Evolutionary conservation across 305 asterid species (phyloP).

Genomic region (Withania somnifera): DNA sequence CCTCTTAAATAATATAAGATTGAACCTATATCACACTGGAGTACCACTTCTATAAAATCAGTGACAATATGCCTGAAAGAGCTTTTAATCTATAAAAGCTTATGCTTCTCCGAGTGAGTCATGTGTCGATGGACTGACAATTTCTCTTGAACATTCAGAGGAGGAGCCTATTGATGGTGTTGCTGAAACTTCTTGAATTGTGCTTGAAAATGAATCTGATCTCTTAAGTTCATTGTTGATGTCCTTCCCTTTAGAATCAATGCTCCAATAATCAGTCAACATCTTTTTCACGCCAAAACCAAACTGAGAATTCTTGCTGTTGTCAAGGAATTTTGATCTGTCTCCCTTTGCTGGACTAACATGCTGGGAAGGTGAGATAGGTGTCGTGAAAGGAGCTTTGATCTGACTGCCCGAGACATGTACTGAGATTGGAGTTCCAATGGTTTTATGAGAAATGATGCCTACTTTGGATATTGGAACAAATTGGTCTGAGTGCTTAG

Average conservation of each 20-base stretch:
- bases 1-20: neutral
- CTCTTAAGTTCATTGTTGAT: conserved; percentile 8
- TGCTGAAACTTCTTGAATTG: conserved; percentile 21
- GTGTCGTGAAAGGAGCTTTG: neutral
- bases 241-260: conserved; percentile 38
- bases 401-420: neutral
- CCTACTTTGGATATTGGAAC: conserved; percentile 27
- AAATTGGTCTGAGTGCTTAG: conserved; percentile 56
- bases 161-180: conserved; percentile 10
- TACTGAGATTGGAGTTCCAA: conserved; percentile 14
- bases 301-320: neutral
- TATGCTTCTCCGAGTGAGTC: neutral
- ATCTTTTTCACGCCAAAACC: conserved; percentile 52
- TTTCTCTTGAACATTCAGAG: neutral
- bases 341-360: neutral
- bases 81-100: neutral
- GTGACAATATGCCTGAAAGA: neutral
- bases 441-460: conserved; percentile 14
- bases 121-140: neutral
- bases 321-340: neutral
- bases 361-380: conserved; percentile 17
- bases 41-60: neutral
- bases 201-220: conserved; percentile 31
- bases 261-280: conserved; percentile 54
- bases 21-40: neutral